phyloP scores from a whole-genome alignment of 2,329 filamentous ascomycete genomes.

The Fusarium marasasianum region DNA sequence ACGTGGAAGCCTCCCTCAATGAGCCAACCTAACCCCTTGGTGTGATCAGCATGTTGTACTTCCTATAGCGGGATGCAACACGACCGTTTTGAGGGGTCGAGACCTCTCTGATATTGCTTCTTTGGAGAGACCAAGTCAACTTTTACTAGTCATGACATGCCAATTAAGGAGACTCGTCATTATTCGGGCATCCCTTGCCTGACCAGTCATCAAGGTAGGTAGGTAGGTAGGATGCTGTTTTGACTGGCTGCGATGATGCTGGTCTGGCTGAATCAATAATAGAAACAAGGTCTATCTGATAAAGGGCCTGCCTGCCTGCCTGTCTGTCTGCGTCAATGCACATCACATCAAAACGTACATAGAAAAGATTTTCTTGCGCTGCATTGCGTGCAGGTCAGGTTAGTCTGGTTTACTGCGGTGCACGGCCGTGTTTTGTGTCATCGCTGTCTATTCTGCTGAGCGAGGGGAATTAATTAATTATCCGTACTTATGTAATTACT shows the following conservation, averaged over 20 bases:
- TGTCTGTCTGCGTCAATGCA: slow-evolving; percentile 11
- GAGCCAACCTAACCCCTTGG: slow-evolving; percentile 19
- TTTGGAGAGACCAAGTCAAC: background rate
- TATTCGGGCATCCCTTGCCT: background rate
- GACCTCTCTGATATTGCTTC: slow-evolving; percentile 12
- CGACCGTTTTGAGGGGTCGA: slow-evolving; percentile 20
- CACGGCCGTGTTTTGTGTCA: slow-evolving; percentile 12
- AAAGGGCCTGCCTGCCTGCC: background rate
- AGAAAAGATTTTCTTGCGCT: background rate
- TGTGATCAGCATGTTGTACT: slow-evolving; percentile 29
- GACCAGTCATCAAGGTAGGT: background rate
- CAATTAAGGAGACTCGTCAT: background rate
- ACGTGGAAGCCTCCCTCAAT: slow-evolving; percentile 31
- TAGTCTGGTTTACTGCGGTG: slow-evolving; percentile 1
- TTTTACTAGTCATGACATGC: slow-evolving; percentile 9
- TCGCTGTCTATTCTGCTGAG: background rate
- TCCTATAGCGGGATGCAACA: slow-evolving; percentile 23
- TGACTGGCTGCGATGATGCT: background rate
- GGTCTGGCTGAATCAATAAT: slow-evolving; percentile 9
- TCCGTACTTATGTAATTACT: background rate
- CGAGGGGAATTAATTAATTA: background rate
- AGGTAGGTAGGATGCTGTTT: background rate
- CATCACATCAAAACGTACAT: slow-evolving; percentile 1
- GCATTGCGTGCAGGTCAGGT: slow-evolving; percentile 29
- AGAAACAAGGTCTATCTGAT: slow-evolving; percentile 4